phyloP scores from a whole-genome alignment of 495 filamentous ascomycete genomes.

The Pyrenula massariospora region DNA sequence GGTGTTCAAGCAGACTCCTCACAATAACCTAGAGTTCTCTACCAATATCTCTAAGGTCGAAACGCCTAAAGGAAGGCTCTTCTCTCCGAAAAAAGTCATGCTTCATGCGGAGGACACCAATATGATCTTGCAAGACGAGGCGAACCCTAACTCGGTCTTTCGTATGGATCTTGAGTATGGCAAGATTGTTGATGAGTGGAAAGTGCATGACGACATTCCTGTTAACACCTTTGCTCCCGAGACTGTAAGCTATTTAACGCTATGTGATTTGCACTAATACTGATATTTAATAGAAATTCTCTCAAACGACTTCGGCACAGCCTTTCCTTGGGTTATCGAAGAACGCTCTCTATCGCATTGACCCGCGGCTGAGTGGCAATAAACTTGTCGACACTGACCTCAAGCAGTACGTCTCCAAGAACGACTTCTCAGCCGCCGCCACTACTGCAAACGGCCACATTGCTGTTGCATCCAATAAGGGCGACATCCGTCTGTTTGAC shows the following conservation, averaged over 20 bases:
- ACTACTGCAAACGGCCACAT: conserved; percentile 95
- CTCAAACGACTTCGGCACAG: conserved; percentile 92
- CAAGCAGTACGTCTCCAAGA: conserved; percentile 93
- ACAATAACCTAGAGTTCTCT: conserved; percentile 92
- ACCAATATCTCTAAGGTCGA: conserved; percentile 95
- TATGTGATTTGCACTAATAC: conserved; percentile 11
- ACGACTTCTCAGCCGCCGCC: conserved; percentile 86
- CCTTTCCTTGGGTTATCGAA: conserved; percentile 85
- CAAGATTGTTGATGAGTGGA: conserved; percentile 99
- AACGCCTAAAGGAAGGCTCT: conserved; percentile 75
- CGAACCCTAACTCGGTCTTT: conserved; percentile 85
- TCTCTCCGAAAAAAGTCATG: conserved; percentile 97
- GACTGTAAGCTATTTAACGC: conserved; percentile 36
- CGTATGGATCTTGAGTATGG: conserved; percentile 97
- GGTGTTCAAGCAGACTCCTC: conserved; percentile 90
- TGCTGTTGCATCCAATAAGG: conserved; percentile 93
- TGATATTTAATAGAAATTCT: conserved; percentile 59
- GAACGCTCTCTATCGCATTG: conserved; percentile 88
- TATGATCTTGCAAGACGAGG: conserved; percentile 79
- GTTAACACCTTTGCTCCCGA: conserved; percentile 86
- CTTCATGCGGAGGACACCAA: conserved; percentile 85
- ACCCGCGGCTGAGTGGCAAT: conserved; percentile 79
- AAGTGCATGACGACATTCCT: conserved; percentile 93
- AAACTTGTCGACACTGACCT: conserved; percentile 88
- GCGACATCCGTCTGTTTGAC: conserved; percentile 94